Conservation (phyloP, 306 rosid species). For the Vachellia pachyceras region DNA sequence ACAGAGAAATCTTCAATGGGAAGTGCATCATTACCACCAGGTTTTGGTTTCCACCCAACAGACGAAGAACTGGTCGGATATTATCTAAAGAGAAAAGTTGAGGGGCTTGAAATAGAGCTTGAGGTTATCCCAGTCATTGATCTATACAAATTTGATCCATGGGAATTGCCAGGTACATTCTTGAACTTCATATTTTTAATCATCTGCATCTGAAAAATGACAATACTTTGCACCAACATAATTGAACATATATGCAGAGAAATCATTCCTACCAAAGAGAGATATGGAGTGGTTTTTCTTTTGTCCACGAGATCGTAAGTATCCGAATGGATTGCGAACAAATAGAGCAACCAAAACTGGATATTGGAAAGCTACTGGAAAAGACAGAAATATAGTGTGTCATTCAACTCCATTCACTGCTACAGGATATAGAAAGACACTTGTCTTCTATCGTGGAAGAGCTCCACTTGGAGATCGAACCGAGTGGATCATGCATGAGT, state of each 20-base stretch:
- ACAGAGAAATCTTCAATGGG: conserved; percentile 30
- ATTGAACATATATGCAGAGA: conserved; percentile 52
- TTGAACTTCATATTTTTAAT: conserved; percentile 32
- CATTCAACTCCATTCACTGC: conserved; percentile 51
- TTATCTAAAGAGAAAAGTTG: conserved; percentile 84
- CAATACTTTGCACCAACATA: not conserved
- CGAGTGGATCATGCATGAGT: conserved; percentile 94
- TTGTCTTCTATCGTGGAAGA: conserved; percentile 88
- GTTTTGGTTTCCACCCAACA: conserved; percentile 91
- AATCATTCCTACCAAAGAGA: conserved; percentile 78
- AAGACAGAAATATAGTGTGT: conserved; percentile 74
- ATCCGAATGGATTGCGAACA: conserved; percentile 87
- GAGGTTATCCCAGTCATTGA: conserved; percentile 86
- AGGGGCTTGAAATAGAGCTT: conserved; percentile 87
- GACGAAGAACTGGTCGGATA: conserved; percentile 89
- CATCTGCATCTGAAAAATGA: not conserved
- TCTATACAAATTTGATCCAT: conserved; percentile 89
- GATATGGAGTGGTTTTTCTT: conserved; percentile 97
- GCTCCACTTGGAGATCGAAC: conserved; percentile 90
- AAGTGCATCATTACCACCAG: conserved; percentile 69
- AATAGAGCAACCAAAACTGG: conserved; percentile 93
- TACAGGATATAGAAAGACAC: conserved; percentile 75
- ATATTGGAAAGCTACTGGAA: conserved; percentile 98
- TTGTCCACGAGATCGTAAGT: conserved; percentile 88
- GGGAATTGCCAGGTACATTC: conserved; percentile 92